Base-by-base conservation (phyloP, 2,329 filamentous ascomycete genomes). In the Arthroderma sp. region DNA sequence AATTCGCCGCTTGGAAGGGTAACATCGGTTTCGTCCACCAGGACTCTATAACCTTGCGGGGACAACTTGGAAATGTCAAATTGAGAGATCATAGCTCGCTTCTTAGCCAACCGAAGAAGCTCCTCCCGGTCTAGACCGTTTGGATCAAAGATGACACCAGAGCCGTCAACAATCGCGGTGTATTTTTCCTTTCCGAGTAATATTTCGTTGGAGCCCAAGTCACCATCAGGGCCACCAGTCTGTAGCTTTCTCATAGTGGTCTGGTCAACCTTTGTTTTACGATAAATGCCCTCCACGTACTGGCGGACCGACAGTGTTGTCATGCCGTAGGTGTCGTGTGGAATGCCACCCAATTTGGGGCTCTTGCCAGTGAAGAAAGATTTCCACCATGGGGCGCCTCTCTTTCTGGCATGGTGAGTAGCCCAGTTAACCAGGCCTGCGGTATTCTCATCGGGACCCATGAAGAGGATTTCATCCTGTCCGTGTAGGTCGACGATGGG, bases 361-460 rank as follows among this genome's bases (percentile, higher is more conserved):
- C 86, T 94, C 75, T 98, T 98, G 59, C 91, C 91, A 2, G 91
- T 98, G 74, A 98, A 98, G 77, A 98, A 98, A 0, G 91, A 98
- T 74, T 98, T 98, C 91, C 91, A 98, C 86, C 89, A 98, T 29
- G 87, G 86, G 4, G 91, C 91, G 38, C 87, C 87, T 55, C 91
- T 81, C 50, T 71, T 70, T 43, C 86, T 79, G 49, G 91, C 91
- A 64, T 98, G 91, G 65, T 91, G 82, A 1, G 91, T 98, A n/a
- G 91, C 91, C 91, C 91, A 98, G 66, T 98, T 81, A 42, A 98
- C 91, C 31, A 98, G 75, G 58, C 94, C 86, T 22, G 91, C 91
- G 1, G 91, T 98, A 69, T 98, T 98, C 78, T 98, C 91, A 54
- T 98, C 91, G 0, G 91, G 91, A 31, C 91, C 91, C 86, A 98